Evolutionary conservation across 169 alveolate genomes (phyloP).

Genomic region (Cryptosporidium parvum): DNA sequence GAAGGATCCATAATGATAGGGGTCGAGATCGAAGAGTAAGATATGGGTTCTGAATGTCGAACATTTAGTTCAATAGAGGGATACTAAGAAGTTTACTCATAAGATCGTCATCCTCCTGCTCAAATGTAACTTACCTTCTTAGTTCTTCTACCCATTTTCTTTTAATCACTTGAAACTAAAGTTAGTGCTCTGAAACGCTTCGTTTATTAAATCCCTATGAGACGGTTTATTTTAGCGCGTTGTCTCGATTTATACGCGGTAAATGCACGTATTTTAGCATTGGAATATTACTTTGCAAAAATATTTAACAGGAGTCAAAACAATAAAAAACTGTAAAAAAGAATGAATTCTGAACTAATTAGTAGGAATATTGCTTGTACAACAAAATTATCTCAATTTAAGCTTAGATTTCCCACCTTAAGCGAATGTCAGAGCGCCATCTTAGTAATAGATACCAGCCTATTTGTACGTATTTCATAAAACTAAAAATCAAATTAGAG

Average conservation of each 20-base stretch:
- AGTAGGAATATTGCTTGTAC: no score
- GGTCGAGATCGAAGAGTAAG: background rate
- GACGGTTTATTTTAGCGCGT: conserved; percentile 42
- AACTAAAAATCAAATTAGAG: background rate
- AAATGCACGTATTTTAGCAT: background rate
- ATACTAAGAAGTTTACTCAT: background rate
- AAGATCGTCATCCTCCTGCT: background rate
- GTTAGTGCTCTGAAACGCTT: background rate
- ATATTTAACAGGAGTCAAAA: background rate
- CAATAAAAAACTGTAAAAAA: background rate
- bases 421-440: background rate
- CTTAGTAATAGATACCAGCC: no score
- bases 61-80: background rate
- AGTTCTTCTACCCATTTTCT: conserved; percentile 78
- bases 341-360: background rate
- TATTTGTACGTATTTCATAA: background rate
- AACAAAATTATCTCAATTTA: no score
- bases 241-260: conserved; percentile 28
- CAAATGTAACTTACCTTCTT: conserved; percentile 66
- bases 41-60: background rate
- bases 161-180: background rate
- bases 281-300: background rate
- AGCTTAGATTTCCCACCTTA: background rate
- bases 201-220: background rate
- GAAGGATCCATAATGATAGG: background rate